Evolutionary conservation across 148 eudicot species (phyloP).

Genomic region (Nyssa sinensis): DNA sequence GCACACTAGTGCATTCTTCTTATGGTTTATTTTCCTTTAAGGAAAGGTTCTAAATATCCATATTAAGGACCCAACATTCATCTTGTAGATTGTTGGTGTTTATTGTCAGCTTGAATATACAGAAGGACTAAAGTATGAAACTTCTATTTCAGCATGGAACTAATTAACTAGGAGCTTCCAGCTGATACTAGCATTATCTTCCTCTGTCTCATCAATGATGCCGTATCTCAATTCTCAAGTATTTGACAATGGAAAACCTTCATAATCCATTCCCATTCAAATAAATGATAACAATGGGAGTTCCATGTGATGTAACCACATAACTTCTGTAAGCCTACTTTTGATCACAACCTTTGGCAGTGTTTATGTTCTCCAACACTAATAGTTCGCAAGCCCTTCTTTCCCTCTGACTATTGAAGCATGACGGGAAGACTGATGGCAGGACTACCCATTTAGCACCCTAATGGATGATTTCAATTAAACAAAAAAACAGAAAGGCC

Average conservation of each 20-base stretch:
- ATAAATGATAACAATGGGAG: too few species aligned
- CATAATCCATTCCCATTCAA: too few species aligned
- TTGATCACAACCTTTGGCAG: too few species aligned
- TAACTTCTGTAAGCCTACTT: too few species aligned
- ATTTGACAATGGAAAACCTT: neutral
- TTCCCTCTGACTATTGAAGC: too few species aligned
- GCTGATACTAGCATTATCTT: neutral
- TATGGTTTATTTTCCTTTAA: neutral
- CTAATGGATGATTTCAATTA: too few species aligned
- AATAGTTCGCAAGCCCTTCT: too few species aligned
- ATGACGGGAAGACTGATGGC: too few species aligned
- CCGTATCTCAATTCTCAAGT: neutral
- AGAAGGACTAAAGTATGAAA: neutral
- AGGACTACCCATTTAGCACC: too few species aligned
- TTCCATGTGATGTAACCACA: too few species aligned
- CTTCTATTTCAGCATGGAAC: neutral
- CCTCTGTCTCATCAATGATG: neutral
- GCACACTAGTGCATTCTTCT: neutral
- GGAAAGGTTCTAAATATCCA: neutral
- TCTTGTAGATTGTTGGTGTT: neutral
- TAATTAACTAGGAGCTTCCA: neutral
- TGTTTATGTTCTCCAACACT: too few species aligned
- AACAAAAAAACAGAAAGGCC: too few species aligned
- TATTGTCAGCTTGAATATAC: neutral
- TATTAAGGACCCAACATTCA: neutral